phyloP scores from a whole-genome alignment of 768 basidiomycete genomes.

The Arthromyces matolae region DNA sequence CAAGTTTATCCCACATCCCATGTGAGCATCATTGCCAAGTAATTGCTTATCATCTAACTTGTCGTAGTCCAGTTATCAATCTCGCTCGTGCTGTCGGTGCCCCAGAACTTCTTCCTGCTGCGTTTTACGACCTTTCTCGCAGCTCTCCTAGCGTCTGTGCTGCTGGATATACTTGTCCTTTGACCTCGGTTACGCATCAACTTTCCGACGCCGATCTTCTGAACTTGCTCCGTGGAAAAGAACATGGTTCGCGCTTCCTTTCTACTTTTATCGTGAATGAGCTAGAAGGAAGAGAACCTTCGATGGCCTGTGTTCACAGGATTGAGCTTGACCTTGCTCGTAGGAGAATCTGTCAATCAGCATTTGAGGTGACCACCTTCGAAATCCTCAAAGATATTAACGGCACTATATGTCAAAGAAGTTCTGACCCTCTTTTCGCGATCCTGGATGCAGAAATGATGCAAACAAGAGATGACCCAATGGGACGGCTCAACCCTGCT shows the following conservation, averaged over 20 bases:
- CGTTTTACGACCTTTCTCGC: slow-evolving; percentile 79
- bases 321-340: slow-evolving; percentile 41
- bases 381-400: slow-evolving; percentile 73
- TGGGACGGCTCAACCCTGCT: slow-evolving; percentile 38
- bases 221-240: slow-evolving; percentile 61
- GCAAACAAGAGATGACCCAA: slow-evolving; percentile 52
- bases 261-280: slow-evolving; percentile 76
- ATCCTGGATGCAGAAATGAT: slow-evolving; percentile 65
- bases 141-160: slow-evolving; percentile 59
- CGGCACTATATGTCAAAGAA: slow-evolving; percentile 60
- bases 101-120: slow-evolving; percentile 61
- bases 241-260: slow-evolving; percentile 68
- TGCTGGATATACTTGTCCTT: slow-evolving; percentile 41
- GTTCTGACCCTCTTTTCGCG: slow-evolving; percentile 67
- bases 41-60: slow-evolving; percentile 8
- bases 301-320: slow-evolving; percentile 45
- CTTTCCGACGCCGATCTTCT: slow-evolving; percentile 55
- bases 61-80: slow-evolving; percentile 57
- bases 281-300: slow-evolving; percentile 60
- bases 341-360: slow-evolving; percentile 60
- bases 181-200: slow-evolving; percentile 32
- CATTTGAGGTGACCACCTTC: slow-evolving; percentile 72
- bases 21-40: slow-evolving; percentile 39
- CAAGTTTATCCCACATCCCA: slow-evolving; percentile 57
- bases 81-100: slow-evolving; percentile 56